A percentile compares a stretch with the other conserved stretches of the same genome.
Evolutionary conservation across 352 stramenopile species (phyloP).

Genomic region (Phytophthora quininea): DNA sequence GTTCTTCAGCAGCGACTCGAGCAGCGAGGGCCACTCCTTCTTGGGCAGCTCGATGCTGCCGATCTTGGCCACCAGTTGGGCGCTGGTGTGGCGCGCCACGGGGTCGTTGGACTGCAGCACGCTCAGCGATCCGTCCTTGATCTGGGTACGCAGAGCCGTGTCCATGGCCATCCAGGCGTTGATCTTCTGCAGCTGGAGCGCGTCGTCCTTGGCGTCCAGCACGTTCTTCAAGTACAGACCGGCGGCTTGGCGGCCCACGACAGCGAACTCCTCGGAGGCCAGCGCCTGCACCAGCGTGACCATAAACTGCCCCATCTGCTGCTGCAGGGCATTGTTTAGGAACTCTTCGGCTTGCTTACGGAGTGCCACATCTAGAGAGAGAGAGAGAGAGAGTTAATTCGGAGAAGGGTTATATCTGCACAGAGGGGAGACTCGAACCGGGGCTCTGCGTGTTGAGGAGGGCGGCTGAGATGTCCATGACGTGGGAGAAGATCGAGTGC

Average conservation of each 20-base stretch:
- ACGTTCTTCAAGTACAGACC: slow-evolving; percentile 90
- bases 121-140: slow-evolving; percentile 75
- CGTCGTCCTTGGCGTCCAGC: slow-evolving; percentile 85
- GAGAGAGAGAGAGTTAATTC: background rate
- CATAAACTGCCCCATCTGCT: slow-evolving; percentile 86
- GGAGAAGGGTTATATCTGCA: no score
- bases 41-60: slow-evolving; percentile 93
- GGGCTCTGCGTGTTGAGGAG: slow-evolving; percentile 83
- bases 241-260: slow-evolving; percentile 76
- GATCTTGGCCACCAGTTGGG: slow-evolving; percentile 94
- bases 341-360: slow-evolving; percentile 86
- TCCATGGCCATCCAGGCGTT: slow-evolving; percentile 82
- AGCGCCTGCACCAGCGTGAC: slow-evolving; percentile 84
- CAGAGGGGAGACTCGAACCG: slow-evolving; percentile 37
- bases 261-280: slow-evolving; percentile 76
- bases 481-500: background rate
- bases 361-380: slow-evolving; percentile 58
- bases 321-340: slow-evolving; percentile 78
- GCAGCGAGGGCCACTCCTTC: slow-evolving; percentile 94
- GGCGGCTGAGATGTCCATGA: slow-evolving; percentile 79
- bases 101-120: slow-evolving; percentile 70
- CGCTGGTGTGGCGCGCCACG: slow-evolving; percentile 83
- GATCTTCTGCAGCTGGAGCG: slow-evolving; percentile 79
- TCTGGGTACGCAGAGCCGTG: slow-evolving; percentile 65
- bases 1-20: slow-evolving; percentile 93